These are phyloP conservation scores for Chlamydomonas sp. DNA, from an alignment of 139 green algal species.

Conservation along the genomic window DNA sequence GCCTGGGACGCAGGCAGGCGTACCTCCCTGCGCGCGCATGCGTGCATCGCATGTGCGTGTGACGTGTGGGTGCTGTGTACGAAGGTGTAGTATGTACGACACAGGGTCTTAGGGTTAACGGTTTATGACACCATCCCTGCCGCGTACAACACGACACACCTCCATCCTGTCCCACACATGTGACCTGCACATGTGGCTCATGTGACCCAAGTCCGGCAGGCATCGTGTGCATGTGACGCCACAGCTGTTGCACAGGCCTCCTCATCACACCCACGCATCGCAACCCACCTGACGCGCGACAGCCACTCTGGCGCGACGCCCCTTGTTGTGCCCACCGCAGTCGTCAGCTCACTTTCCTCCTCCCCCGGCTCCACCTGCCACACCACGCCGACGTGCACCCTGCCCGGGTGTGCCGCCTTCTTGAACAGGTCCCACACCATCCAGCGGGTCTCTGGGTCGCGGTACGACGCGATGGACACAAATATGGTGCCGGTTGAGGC, in stretches of 20 bases:
- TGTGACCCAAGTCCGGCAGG: too few relatives aligned
- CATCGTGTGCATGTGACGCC: too few relatives aligned
- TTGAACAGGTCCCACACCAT: constrained; percentile 53
- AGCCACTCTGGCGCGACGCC: neutral
- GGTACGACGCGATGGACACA: constrained; percentile 62
- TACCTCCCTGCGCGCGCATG: constrained; percentile 53
- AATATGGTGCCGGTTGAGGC: constrained; percentile 68
- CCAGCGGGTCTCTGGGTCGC: constrained; percentile 64
- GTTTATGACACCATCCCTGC: too few relatives aligned
- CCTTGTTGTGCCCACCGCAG: neutral
- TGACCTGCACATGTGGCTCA: too few relatives aligned
- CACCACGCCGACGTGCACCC: constrained; percentile 51
- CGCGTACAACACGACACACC: too few relatives aligned
- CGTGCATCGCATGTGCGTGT: too few relatives aligned
- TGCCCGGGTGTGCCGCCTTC: constrained; percentile 34
- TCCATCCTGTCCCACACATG: too few relatives aligned
- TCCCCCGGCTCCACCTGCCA: constrained; percentile 53
- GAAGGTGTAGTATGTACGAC: too few relatives aligned
- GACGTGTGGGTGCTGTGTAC: too few relatives aligned
- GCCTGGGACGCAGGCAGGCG: constrained; percentile 39
- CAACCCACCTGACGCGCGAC: constrained; percentile 42
- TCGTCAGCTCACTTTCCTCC: constrained; percentile 18
- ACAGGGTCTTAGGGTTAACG: too few relatives aligned
- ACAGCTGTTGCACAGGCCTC: too few relatives aligned
- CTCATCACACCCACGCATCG: too few relatives aligned